These are phyloP conservation scores for Flaveria bidentis DNA, from an alignment of 129 eudicot species.

Conservation along the genomic window DNA sequence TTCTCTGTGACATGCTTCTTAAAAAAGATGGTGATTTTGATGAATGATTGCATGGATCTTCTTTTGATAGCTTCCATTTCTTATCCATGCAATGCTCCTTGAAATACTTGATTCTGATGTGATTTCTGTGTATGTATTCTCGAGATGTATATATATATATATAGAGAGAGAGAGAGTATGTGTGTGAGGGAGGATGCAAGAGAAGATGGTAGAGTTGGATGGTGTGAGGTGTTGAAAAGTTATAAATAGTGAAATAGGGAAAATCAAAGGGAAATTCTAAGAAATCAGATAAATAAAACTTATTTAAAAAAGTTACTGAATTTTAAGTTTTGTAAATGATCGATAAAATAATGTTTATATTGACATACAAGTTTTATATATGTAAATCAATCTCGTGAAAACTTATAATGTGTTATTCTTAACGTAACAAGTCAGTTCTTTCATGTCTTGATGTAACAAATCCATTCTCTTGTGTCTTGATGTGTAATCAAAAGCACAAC, in stretches of 20 bases:
- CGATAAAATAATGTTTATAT: too few species aligned
- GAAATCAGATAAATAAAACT: too few species aligned
- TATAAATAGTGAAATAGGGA: conserved; percentile 40
- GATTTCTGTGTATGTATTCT: conserved; percentile 14
- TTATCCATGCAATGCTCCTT: conserved; percentile 53
- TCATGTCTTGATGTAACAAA: too few species aligned
- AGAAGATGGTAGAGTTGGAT: conserved; percentile 25
- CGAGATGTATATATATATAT: not conserved
- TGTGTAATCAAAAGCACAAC: too few species aligned
- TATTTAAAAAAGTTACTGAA: too few species aligned
- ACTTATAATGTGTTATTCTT: too few species aligned
- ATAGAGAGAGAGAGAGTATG: conserved; percentile 2
- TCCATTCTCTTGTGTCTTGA: too few species aligned
- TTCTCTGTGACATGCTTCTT: conserved; percentile 62
- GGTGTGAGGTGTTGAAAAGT: conserved; percentile 35
- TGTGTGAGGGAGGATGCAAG: conserved; percentile 14
- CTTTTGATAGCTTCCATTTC: conserved; percentile 64
- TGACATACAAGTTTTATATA: too few species aligned
- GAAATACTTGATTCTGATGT: conserved; percentile 14
- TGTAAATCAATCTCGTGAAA: too few species aligned
- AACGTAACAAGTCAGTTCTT: too few species aligned
- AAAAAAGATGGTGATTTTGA: conserved; percentile 49
- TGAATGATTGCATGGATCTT: conserved; percentile 46
- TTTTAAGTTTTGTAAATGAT: too few species aligned
- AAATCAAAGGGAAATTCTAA: not conserved